Evolutionary conservation across 2,329 filamentous ascomycete genomes (phyloP).

Genomic region (Phaeosphaeriaceae sp.): DNA sequence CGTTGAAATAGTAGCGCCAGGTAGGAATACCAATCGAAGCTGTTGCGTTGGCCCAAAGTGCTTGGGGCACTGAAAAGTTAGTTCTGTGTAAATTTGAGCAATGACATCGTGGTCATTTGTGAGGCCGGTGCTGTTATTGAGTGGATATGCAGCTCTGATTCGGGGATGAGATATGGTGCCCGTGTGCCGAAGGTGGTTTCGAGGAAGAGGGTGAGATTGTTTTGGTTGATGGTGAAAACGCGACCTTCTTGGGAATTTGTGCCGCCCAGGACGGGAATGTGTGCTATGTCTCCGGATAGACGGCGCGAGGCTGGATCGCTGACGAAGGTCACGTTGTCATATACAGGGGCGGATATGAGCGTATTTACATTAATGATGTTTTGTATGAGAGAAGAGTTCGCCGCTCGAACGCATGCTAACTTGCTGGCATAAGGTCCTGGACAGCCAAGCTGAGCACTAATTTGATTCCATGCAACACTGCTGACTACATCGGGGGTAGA

Average conservation of each 20-base stretch:
- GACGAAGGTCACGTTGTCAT: constrained; percentile 32
- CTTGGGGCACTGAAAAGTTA: constrained; percentile 29
- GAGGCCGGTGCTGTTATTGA: constrained; percentile 17
- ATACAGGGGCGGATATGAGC: constrained; percentile 24
- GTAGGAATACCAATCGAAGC: constrained; percentile 27
- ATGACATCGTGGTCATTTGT: constrained; percentile 23
- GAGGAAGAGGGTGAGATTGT: constrained; percentile 24
- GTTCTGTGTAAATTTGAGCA: constrained; percentile 23
- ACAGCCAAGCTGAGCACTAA: constrained; percentile 29
- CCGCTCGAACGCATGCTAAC: constrained; percentile 30
- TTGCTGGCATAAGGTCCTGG: constrained; percentile 21
- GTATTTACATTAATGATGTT: constrained; percentile 23
- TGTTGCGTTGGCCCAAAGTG: constrained; percentile 31
- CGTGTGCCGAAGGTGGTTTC: constrained; percentile 15
- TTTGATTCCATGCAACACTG: constrained; percentile 26
- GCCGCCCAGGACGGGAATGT: constrained; percentile 33
- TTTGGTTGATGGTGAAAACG: constrained; percentile 26
- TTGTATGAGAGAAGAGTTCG: constrained; percentile 24
- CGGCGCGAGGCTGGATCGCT: constrained; percentile 22
- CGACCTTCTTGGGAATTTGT: constrained; percentile 37
- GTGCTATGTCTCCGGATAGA: constrained; percentile 29
- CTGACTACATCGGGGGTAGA: constrained; percentile 12
- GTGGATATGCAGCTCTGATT: constrained; percentile 30
- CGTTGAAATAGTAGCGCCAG: constrained; percentile 41
- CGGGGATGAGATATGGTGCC: constrained; percentile 17